These are phyloP conservation scores for Aspergillus alliaceus DNA, from an alignment of 2,329 filamentous ascomycete genomes.

Conservation along the genomic window DNA sequence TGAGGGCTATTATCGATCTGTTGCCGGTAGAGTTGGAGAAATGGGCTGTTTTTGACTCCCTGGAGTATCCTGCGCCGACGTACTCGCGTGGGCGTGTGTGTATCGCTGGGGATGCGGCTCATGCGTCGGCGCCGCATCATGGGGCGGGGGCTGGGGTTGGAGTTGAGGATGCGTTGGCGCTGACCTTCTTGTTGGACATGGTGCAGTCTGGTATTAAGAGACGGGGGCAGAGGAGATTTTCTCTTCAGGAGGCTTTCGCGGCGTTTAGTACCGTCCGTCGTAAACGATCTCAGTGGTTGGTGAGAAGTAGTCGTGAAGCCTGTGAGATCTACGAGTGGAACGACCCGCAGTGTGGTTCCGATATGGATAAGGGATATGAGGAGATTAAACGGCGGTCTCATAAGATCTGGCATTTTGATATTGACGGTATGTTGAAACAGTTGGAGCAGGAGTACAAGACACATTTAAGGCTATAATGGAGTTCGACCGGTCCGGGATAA, in stretches of 20 bases:
- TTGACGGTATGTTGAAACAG: constrained; percentile 30
- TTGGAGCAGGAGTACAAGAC: constrained; percentile 5
- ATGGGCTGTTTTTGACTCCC: constrained; percentile 57
- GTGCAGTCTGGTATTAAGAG: background rate
- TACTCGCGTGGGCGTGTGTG: constrained; percentile 31
- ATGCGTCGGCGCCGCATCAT: constrained; percentile 28
- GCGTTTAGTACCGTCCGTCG: constrained; percentile 41
- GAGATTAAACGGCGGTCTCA: constrained; percentile 40
- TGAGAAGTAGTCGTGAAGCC: constrained; percentile 37
- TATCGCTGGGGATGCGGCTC: constrained; percentile 29
- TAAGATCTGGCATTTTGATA: constrained; percentile 41
- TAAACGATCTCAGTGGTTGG: constrained; percentile 47
- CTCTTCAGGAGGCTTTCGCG: constrained; percentile 33
- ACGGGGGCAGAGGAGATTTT: background rate
- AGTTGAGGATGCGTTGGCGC: constrained; percentile 26
- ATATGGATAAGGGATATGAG: constrained; percentile 38
- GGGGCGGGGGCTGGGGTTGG: constrained; percentile 27
- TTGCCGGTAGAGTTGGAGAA: constrained; percentile 53
- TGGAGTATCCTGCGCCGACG: constrained; percentile 45
- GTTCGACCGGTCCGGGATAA: background rate
- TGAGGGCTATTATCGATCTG: constrained; percentile 28
- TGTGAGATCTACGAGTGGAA: constrained; percentile 23
- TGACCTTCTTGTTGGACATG: constrained; percentile 12
- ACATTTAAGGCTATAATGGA: background rate
- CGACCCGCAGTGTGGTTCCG: constrained; percentile 22